Evolutionary conservation across 495 filamentous ascomycete genomes (phyloP).

Genomic region (Tetracladium marchalianum): DNA sequence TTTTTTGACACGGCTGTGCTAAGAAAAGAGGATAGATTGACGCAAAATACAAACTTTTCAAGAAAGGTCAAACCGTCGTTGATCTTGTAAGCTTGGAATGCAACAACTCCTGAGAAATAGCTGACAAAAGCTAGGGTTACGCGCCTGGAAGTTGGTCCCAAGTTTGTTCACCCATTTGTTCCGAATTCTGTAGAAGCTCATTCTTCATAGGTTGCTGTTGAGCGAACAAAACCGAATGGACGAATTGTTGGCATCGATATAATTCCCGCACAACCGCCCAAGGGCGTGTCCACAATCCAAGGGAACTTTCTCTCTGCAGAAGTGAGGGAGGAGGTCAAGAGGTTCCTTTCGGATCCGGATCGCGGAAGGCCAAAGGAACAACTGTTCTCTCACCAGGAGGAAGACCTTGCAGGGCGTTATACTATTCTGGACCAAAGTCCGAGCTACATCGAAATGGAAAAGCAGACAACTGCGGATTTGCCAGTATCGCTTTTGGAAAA

Average conservation of each 20-base stretch:
- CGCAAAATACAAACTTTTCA: slow-evolving; percentile 69
- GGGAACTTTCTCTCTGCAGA: slow-evolving; percentile 71
- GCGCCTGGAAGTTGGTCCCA: slow-evolving; percentile 95
- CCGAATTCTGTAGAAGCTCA: neutral
- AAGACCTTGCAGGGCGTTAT: neutral
- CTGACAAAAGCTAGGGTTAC: slow-evolving; percentile 55
- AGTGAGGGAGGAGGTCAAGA: slow-evolving; percentile 64
- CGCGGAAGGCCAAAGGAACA: slow-evolving; percentile 40
- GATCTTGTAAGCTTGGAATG: slow-evolving; percentile 52
- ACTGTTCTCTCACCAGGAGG: neutral
- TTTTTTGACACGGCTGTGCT: neutral
- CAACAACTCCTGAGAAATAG: neutral
- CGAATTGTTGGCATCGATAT: slow-evolving; percentile 85
- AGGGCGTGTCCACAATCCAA: slow-evolving; percentile 84
- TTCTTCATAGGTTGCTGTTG: slow-evolving; percentile 60
- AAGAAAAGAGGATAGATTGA: slow-evolving; percentile 49
- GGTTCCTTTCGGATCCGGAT: slow-evolving; percentile 58
- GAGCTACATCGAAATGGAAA: slow-evolving; percentile 46
- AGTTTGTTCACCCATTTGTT: slow-evolving; percentile 28
- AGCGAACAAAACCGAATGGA: slow-evolving; percentile 63
- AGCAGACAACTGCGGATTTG: slow-evolving; percentile 25
- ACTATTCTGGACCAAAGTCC: slow-evolving; percentile 17
- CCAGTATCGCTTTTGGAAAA: neutral
- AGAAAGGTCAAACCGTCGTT: slow-evolving; percentile 70
- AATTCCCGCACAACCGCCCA: slow-evolving; percentile 81